Evolutionary conservation across 257 asterid species (phyloP).

Genomic region (Rehmannia glutinosa): DNA sequence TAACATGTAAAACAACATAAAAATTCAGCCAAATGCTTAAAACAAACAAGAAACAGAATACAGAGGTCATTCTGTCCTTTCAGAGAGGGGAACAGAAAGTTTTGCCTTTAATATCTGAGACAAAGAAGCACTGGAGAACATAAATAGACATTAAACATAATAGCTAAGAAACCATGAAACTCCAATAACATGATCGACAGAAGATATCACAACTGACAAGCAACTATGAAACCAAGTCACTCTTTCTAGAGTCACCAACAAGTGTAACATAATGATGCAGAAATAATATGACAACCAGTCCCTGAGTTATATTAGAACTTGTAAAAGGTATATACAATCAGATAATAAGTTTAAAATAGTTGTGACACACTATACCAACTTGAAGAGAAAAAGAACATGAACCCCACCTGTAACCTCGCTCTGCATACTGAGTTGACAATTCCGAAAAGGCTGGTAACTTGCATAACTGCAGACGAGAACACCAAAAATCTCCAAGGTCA

Average conservation of each 20-base stretch:
- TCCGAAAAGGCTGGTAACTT: slow-evolving; percentile 74
- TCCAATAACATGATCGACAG: neutral
- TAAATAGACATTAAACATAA: neutral
- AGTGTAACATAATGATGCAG: neutral
- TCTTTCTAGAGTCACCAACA: no score
- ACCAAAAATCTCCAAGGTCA: slow-evolving; percentile 1
- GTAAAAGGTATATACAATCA: neutral
- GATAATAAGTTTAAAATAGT: neutral
- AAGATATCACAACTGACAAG: slow-evolving; percentile 1
- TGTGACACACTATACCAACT: neutral
- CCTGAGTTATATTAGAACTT: neutral
- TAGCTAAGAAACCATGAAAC: neutral
- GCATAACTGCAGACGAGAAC: slow-evolving; percentile 47
- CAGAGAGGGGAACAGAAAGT: no score
- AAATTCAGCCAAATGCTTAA: neutral
- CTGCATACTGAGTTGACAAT: slow-evolving; percentile 56
- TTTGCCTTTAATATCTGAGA: no score
- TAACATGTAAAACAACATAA: neutral
- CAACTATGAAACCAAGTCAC: no score
- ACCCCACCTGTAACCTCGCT: slow-evolving; percentile 74
- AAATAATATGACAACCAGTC: neutral
- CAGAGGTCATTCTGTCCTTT: neutral
- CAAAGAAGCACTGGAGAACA: no score
- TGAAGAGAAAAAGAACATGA: slow-evolving; percentile 13
- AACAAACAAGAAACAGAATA: neutral